Conservation (phyloP, 805 yeast species). For the Cyberlindnera lachancei region DNA sequence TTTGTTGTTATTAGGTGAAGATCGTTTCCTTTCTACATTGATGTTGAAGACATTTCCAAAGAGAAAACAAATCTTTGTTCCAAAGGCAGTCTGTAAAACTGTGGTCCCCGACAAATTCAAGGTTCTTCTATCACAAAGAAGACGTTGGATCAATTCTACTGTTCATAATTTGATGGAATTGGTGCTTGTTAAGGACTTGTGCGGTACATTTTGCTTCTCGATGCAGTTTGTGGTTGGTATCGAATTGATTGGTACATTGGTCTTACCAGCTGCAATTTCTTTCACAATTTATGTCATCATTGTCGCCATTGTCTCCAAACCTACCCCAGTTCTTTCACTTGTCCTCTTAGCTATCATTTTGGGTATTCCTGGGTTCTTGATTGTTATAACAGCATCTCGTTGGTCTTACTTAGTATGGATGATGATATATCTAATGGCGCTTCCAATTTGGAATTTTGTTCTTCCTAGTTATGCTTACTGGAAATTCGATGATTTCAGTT, state of each 20-base stretch:
- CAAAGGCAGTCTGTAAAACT: constrained; percentile 90
- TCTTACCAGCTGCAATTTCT: constrained; percentile 80
- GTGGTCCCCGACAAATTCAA: constrained; percentile 77
- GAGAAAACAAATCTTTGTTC: constrained; percentile 77
- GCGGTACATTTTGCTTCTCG: constrained; percentile 92
- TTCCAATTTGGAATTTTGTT: constrained; percentile 92
- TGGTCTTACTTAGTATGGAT: constrained; percentile 71
- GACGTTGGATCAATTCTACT: constrained; percentile 96
- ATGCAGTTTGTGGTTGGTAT: constrained; percentile 88
- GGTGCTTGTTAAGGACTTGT: constrained; percentile 73
- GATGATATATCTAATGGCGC: constrained; percentile 65
- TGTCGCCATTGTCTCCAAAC: constrained; percentile 58
- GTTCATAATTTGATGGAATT: constrained; percentile 88
- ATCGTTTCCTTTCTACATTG: constrained; percentile 74
- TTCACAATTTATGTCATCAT: constrained; percentile 77
- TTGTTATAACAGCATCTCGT: constrained; percentile 74
- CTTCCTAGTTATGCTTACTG: constrained; percentile 83
- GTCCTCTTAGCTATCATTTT: constrained; percentile 69
- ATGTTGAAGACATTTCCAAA: constrained; percentile 87
- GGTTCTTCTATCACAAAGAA: constrained; percentile 82
- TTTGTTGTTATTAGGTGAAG: constrained; percentile 81
- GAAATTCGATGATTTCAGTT: constrained; percentile 93
- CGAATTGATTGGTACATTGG: constrained; percentile 81
- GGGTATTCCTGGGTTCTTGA: constrained; percentile 79
- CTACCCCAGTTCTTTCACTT: constrained; percentile 74